Evolutionary conservation across 1,139 yeast genomes (phyloP).

Genomic region (Sporopachydermia cereana): DNA sequence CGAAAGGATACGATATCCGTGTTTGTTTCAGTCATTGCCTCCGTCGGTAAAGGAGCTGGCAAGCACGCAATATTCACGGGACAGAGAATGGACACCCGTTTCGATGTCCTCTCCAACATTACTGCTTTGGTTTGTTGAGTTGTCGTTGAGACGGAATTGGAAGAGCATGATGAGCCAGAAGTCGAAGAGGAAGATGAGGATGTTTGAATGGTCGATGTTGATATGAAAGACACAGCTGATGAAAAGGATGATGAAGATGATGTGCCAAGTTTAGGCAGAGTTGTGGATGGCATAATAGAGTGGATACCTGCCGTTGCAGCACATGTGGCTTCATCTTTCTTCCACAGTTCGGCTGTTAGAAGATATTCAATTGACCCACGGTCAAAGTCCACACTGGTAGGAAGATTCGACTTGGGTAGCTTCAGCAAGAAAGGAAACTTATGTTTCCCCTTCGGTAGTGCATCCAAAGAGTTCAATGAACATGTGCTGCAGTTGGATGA

Average conservation of each 20-base stretch:
- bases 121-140: constrained; percentile 19
- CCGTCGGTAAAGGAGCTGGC: constrained; percentile 48
- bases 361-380: constrained; percentile 69
- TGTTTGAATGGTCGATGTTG: constrained; percentile 13
- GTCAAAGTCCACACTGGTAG: constrained; percentile 72
- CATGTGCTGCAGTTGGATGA: background rate
- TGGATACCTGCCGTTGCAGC: background rate
- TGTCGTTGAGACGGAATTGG: constrained; percentile 8
- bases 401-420: constrained; percentile 58
- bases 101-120: constrained; percentile 33
- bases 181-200: constrained; percentile 9
- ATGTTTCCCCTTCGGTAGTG: constrained; percentile 71
- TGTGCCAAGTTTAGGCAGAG: background rate
- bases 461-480: constrained; percentile 19
- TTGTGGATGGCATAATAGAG: background rate
- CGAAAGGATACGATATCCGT: constrained; percentile 27
- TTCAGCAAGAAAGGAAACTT: constrained; percentile 75
- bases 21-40: constrained; percentile 23
- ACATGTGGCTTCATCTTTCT: constrained; percentile 7
- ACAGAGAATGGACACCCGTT: constrained; percentile 46
- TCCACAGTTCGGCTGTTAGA: constrained; percentile 33
- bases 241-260: background rate
- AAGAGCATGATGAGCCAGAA: constrained; percentile 15
- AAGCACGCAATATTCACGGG: constrained; percentile 64
- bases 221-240: background rate